Percentiles rank a stretch among this genome's conserved stretches.
Evolutionary conservation across 2,329 filamentous ascomycete species (phyloP).

Genomic region (Fusarium pseudoanthophilum): DNA sequence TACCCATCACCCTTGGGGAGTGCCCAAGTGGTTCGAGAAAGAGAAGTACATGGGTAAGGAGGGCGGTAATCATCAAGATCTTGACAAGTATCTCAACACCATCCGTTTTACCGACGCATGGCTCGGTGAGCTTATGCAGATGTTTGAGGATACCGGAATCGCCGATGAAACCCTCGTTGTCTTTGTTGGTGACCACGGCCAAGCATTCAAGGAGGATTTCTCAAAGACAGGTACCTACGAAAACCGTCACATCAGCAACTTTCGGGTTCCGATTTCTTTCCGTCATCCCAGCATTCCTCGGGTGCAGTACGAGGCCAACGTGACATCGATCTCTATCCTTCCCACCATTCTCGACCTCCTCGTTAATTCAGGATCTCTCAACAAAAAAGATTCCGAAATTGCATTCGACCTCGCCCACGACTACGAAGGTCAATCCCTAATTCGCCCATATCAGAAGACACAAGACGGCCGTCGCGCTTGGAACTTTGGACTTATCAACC

Average conservation of each 20-base stretch:
- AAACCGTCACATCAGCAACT: slow-evolving; percentile 47
- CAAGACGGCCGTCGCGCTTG: slow-evolving; percentile 43
- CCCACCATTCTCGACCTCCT: slow-evolving; percentile 50
- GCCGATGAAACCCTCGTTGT: slow-evolving; percentile 49
- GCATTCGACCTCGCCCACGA: slow-evolving; percentile 45
- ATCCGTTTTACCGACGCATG: slow-evolving; percentile 47
- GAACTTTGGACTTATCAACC: slow-evolving; percentile 51
- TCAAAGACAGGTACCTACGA: slow-evolving; percentile 48
- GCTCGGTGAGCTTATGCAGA: slow-evolving; percentile 47
- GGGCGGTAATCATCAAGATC: slow-evolving; percentile 39
- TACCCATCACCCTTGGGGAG: slow-evolving; percentile 48
- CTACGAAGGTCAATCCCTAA: slow-evolving; percentile 49
- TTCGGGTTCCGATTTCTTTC: slow-evolving; percentile 48
- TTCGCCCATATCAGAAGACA: slow-evolving; percentile 41
- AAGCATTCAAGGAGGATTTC: slow-evolving; percentile 48
- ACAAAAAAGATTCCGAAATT: slow-evolving; percentile 33
- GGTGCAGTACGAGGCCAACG: slow-evolving; percentile 45
- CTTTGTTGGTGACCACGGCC: slow-evolving; percentile 49
- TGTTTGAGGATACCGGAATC: slow-evolving; percentile 47
- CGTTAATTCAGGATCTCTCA: slow-evolving; percentile 46
- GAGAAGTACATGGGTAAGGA: slow-evolving; percentile 41
- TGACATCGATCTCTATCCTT: slow-evolving; percentile 47
- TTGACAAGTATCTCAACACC: slow-evolving; percentile 49
- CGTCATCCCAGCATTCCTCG: slow-evolving; percentile 48
- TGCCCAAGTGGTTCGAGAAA: slow-evolving; percentile 41